A percentile compares a stretch with the other conserved stretches of the same genome.
Conservation (phyloP, 164 flowering plant genomes). For the Chimonanthus praecox region DNA sequence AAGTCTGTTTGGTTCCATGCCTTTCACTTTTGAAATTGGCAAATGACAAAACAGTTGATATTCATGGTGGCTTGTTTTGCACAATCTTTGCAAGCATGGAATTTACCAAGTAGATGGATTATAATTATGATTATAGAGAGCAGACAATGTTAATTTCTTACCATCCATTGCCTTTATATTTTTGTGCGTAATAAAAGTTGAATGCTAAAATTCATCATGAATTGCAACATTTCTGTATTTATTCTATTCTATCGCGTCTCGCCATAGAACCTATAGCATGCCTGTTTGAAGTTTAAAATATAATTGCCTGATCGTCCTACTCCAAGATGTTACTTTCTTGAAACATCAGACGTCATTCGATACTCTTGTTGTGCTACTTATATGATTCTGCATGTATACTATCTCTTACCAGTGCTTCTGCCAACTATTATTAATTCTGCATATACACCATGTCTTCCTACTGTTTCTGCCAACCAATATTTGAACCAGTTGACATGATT, state of each 20-base stretch:
- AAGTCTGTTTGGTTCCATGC: neutral
- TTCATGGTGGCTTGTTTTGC: neutral
- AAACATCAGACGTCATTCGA: neutral
- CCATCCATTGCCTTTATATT: neutral
- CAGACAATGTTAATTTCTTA: too few species aligned
- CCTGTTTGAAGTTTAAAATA: neutral
- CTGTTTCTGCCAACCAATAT: neutral
- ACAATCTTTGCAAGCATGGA: neutral
- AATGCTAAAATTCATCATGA: neutral
- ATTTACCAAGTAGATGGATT: neutral
- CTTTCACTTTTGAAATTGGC: neutral
- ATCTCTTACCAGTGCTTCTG: too few species aligned
- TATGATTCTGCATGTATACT: too few species aligned
- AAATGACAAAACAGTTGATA: neutral
- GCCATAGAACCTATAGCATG: neutral
- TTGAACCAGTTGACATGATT: too few species aligned
- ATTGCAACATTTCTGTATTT: neutral
- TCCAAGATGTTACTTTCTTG: neutral
- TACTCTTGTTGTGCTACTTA: too few species aligned
- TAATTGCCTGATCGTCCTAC: neutral
- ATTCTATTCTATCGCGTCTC: neutral
- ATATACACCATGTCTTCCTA: neutral
- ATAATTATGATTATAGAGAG: too few species aligned
- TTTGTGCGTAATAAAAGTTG: neutral
- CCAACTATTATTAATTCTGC: neutral